Conservation (phyloP, 2,329 filamentous ascomycete genomes). For the Hypoxylon sp. region DNA sequence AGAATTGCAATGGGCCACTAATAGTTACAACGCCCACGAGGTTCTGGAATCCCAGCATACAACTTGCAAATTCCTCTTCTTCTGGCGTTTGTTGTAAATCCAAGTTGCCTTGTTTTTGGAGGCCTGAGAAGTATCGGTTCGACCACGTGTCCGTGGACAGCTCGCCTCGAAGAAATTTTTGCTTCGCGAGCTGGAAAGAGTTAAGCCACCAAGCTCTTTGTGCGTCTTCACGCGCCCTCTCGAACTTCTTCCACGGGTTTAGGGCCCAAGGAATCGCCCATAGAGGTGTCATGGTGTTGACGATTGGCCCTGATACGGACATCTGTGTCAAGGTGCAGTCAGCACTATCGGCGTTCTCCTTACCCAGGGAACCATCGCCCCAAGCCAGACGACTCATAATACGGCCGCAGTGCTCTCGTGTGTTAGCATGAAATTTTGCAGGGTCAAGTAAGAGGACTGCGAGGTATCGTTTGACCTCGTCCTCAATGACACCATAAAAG, state of each 20-base stretch:
- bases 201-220: conserved; percentile 64
- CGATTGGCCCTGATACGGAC: conserved; percentile 67
- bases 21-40: conserved; percentile 67
- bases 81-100: conserved; percentile 59
- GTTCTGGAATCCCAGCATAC: conserved; percentile 67
- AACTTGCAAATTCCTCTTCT: conserved; percentile 64
- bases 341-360: conserved; percentile 63
- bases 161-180: conserved; percentile 58
- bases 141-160: conserved; percentile 64
- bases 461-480: conserved; percentile 62
- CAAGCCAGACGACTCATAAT: conserved; percentile 66
- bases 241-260: conserved; percentile 66
- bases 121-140: conserved; percentile 64
- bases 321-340: conserved; percentile 65
- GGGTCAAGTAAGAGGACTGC: conserved; percentile 64
- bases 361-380: conserved; percentile 65
- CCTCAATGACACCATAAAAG: conserved; percentile 66
- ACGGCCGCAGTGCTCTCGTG: conserved; percentile 65
- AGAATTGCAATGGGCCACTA: conserved; percentile 65
- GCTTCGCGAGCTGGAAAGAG: conserved; percentile 60
- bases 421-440: conserved; percentile 61
- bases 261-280: conserved; percentile 62
- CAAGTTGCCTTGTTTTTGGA: conserved; percentile 59
- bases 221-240: conserved; percentile 60
- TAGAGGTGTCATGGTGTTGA: conserved; percentile 65